A percentile compares a stretch with the other conserved stretches of the same genome.
Evolutionary conservation across 768 basidiomycete species (phyloP).

Genomic region (Naganishia kalamii): DNA sequence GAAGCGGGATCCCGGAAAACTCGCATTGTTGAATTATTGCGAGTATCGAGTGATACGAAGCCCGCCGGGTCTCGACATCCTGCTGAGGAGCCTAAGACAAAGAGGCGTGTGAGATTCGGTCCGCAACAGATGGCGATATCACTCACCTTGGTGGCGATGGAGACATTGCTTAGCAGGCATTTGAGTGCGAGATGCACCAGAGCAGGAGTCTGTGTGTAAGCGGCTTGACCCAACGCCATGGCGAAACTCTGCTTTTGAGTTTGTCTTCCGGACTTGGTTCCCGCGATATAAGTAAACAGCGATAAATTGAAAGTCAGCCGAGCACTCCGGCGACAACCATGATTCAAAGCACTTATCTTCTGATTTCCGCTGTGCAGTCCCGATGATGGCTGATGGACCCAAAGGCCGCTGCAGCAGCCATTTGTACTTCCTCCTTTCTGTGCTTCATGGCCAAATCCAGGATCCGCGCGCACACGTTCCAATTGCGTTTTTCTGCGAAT

Average conservation of each 20-base stretch:
- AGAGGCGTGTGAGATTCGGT: background rate
- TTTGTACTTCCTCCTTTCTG: conserved; percentile 60
- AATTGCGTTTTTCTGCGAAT: conserved; percentile 41
- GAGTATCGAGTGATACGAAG: conserved; percentile 7
- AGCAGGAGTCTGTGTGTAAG: conserved; percentile 20
- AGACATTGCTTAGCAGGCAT: conserved; percentile 30
- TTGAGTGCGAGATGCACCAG: conserved; percentile 21
- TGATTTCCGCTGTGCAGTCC: conserved; percentile 60
- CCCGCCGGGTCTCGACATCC: conserved; percentile 41
- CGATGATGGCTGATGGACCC: conserved; percentile 61
- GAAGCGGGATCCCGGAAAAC: background rate
- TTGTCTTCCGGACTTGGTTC: conserved; percentile 21
- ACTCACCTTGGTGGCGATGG: conserved; percentile 29
- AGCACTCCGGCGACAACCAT: background rate
- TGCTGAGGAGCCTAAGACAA: conserved; percentile 22
- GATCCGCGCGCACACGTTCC: conserved; percentile 49
- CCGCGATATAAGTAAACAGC: conserved; percentile 18
- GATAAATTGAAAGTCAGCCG: background rate
- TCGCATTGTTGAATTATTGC: background rate
- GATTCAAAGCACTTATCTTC: conserved; percentile 59
- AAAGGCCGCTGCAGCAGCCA: conserved; percentile 67
- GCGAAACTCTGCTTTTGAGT: conserved; percentile 34
- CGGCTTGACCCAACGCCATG: conserved; percentile 31
- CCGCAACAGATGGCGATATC: background rate
- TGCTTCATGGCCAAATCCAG: conserved; percentile 69